Percentiles rank a stretch among this genome's conserved stretches.
Evolutionary conservation across 768 basidiomycete species (phyloP).

Genomic region (Suillus alpinus): DNA sequence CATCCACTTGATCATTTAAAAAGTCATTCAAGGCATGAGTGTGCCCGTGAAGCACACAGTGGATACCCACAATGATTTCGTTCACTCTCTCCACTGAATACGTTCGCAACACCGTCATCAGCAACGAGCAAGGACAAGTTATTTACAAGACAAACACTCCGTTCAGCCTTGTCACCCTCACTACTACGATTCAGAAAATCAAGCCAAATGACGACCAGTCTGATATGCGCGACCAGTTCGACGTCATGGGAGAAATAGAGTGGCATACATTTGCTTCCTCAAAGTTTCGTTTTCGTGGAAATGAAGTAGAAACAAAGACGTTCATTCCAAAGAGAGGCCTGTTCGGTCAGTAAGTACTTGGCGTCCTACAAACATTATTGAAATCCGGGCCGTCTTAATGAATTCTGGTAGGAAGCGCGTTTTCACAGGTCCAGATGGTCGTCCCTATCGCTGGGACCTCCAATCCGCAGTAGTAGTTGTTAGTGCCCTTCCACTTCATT

Average conservation of each 20-base stretch:
- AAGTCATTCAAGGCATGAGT: too few species aligned
- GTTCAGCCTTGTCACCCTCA: constrained; percentile 7
- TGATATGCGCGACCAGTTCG: too few species aligned
- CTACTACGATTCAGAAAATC: constrained; percentile 25
- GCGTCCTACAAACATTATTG: too few species aligned
- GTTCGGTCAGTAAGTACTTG: constrained; percentile 16
- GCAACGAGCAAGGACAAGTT: not conserved
- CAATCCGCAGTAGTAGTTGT: not conserved
- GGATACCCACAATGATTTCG: too few species aligned
- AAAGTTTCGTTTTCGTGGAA: constrained; percentile 26
- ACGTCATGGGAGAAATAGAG: constrained; percentile 31
- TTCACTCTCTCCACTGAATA: constrained; percentile 4
- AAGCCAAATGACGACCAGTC: too few species aligned
- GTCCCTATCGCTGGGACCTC: constrained; percentile 4
- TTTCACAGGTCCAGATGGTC: constrained; percentile 4
- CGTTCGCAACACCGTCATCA: constrained; percentile 5
- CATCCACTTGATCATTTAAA: too few species aligned
- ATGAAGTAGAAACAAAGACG: constrained; percentile 20
- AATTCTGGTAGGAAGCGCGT: not conserved
- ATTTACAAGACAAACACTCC: constrained; percentile 4
- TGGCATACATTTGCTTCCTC: constrained; percentile 31
- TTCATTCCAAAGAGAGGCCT: constrained; percentile 25
- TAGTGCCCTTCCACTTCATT: not conserved
- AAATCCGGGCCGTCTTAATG: not conserved
- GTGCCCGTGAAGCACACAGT: too few species aligned